Evolutionary conservation across 768 basidiomycete species (phyloP), one percentile per base, ranked within the genome.

Genomic region (Tricholoma flavovirens): DNA sequence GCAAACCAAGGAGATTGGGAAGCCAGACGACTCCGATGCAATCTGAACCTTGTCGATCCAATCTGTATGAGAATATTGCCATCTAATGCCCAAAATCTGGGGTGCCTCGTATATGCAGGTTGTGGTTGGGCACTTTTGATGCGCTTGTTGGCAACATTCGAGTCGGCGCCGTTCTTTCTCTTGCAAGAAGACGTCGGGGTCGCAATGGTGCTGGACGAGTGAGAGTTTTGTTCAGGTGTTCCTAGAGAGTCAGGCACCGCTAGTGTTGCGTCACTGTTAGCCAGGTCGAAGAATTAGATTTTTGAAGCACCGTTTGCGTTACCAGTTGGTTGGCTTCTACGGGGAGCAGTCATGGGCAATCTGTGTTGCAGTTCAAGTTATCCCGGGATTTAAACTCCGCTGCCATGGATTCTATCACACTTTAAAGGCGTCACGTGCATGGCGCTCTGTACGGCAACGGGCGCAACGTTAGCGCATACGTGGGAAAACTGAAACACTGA

Each of bases 41-140:
- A 32, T 48, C 62, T 68, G 53, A 64, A 62, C 1, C 59, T 53
- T 43, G 52, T 63, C 19, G 14, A 14, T 1, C 51, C 64, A 33
- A 69, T 64, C 38, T 64, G 63, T 4, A 69, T 24, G 17, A 66
- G 56, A 10, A 67, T 51, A 30, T 64, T 67, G n/a, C 67, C 66
- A 45, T 69, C 68, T 1, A 59, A 50, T 4, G 55, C 49, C 65
- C 65, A 69, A 48, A 67, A 63, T 0, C 45, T 56, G 7, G 58
- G 42, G 58, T 68, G 61, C 33, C 66, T 62, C 5, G 53, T 43
- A 53, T 65, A 62, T 4, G 56, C 21, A 36, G 36, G 56, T 22
- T 62, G 53, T 0, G 50, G 42, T 51, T 32, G 36, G 33, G 33
- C 33, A 24, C 14, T 51, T n/a, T 33, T 51, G 32, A n/a, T 17